phyloP scores from a whole-genome alignment of 768 basidiomycete genomes.

The Amylocystis lapponica region DNA sequence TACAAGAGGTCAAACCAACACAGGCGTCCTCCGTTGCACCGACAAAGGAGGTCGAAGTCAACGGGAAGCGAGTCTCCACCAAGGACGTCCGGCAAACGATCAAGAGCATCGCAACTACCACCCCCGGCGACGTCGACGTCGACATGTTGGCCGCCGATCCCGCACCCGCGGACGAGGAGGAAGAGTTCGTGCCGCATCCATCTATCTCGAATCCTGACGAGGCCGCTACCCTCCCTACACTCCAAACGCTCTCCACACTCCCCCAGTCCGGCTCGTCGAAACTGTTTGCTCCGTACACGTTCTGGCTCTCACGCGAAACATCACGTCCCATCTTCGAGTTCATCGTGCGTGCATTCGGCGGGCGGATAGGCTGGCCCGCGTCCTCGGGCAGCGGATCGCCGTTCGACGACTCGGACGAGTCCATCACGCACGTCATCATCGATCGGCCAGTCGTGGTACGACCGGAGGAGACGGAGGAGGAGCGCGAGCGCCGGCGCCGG shows the following conservation, averaged over 20 bases:
- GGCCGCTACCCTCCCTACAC: constrained; percentile 53
- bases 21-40: constrained; percentile 17
- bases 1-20: constrained; percentile 46
- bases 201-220: constrained; percentile 46
- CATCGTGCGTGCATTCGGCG: constrained; percentile 86
- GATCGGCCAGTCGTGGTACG: constrained; percentile 69
- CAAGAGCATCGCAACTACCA: constrained; percentile 38
- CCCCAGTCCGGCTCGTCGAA: constrained; percentile 51
- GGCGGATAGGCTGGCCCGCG: constrained; percentile 83
- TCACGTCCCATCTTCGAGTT: constrained; percentile 93
- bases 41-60: constrained; percentile 30
- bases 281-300: constrained; percentile 81
- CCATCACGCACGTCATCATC: constrained; percentile 92
- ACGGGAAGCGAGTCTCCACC: constrained; percentile 43
- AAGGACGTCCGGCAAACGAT: constrained; percentile 61
- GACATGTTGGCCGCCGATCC: constrained; percentile 31
- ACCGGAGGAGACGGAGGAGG: constrained; percentile 45
- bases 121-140: constrained; percentile 28
- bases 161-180: constrained; percentile 27
- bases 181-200: constrained; percentile 64
- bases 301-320: constrained; percentile 92
- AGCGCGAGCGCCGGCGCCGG: constrained; percentile 55
- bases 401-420: constrained; percentile 67
- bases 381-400: constrained; percentile 82
- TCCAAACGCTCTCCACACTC: constrained; percentile 57